Evolutionary conservation across 306 rosid species (phyloP).

Genomic region (Benincasa hispida): DNA sequence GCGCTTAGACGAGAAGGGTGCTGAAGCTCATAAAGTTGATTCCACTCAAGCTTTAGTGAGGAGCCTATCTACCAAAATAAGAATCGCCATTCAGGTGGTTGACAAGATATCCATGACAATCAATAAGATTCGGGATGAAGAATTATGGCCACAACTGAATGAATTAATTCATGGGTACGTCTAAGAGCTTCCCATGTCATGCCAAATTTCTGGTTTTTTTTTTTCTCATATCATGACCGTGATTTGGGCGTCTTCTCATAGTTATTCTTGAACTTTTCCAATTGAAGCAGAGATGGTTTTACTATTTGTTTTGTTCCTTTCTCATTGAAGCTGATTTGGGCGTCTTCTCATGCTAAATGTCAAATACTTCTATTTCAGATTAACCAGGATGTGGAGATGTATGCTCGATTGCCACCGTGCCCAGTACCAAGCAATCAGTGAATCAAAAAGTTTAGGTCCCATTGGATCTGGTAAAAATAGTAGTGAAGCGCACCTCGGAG

Average conservation of each 20-base stretch:
- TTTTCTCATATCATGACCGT: background rate
- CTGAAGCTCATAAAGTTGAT: conserved; percentile 68
- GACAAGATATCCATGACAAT: conserved; percentile 81
- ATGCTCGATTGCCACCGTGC: conserved; percentile 90
- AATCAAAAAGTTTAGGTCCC: conserved; percentile 71
- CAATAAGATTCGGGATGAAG: conserved; percentile 86
- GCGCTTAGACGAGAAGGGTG: conserved; percentile 70
- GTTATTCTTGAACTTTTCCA: background rate
- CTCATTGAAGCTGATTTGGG: no score
- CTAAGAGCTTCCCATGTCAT: background rate
- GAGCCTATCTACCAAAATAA: conserved; percentile 76
- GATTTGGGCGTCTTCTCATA: background rate
- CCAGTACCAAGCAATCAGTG: conserved; percentile 72
- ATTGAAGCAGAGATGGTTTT: background rate
- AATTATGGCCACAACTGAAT: conserved; percentile 80
- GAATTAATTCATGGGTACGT: conserved; percentile 85
- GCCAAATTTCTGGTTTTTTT: background rate
- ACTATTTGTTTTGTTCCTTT: background rate
- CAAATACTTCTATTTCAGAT: conserved; percentile 29
- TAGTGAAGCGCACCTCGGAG: conserved; percentile 48
- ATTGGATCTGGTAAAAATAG: conserved; percentile 63
- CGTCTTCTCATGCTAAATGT: background rate
- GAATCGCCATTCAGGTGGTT: conserved; percentile 88
- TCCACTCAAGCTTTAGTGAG: conserved; percentile 47
- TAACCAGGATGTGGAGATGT: conserved; percentile 82